A percentile compares a stretch with the other conserved stretches of the same genome.
These are phyloP conservation scores for Boletus vinaceobasis DNA, from an alignment of 768 basidiomycete genomes.

Conservation along the genomic window DNA sequence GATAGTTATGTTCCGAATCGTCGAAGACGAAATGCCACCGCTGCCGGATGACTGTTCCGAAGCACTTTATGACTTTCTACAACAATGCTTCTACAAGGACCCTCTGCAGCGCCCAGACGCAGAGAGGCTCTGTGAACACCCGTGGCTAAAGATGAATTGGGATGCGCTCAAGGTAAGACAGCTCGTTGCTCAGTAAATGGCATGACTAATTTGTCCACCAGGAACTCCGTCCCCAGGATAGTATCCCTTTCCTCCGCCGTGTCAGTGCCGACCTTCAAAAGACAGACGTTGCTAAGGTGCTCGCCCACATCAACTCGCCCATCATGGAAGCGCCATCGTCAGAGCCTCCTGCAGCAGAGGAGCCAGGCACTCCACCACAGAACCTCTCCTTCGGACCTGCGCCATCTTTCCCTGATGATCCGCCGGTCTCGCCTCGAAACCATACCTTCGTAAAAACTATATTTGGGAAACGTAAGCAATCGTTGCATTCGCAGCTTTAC, in stretches of 20 bases:
- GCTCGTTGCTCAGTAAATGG: background rate
- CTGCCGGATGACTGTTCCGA: constrained; percentile 77
- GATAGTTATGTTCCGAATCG: constrained; percentile 94
- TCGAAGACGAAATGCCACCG: constrained; percentile 88
- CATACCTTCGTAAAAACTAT: constrained; percentile 91
- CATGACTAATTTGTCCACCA: constrained; percentile 23
- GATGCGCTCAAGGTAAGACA: constrained; percentile 66
- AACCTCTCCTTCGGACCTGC: constrained; percentile 38
- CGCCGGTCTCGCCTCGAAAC: constrained; percentile 55
- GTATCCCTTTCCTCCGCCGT: constrained; percentile 90
- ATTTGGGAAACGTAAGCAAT: constrained; percentile 80
- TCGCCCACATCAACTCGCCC: constrained; percentile 37
- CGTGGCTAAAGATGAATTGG: constrained; percentile 84
- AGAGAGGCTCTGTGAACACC: constrained; percentile 81
- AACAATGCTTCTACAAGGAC: constrained; percentile 88
- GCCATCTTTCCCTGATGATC: constrained; percentile 30
- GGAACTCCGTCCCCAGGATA: constrained; percentile 89
- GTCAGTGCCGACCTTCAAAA: constrained; percentile 85
- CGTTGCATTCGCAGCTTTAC: background rate
- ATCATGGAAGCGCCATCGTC: constrained; percentile 39
- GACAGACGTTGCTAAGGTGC: constrained; percentile 56
- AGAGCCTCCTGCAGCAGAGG: constrained; percentile 44
- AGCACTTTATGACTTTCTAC: constrained; percentile 76
- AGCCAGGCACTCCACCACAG: constrained; percentile 35
- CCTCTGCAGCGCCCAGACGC: constrained; percentile 81